Evolutionary conservation across 768 basidiomycete species (phyloP).

Genomic region (Auricularia sp.): DNA sequence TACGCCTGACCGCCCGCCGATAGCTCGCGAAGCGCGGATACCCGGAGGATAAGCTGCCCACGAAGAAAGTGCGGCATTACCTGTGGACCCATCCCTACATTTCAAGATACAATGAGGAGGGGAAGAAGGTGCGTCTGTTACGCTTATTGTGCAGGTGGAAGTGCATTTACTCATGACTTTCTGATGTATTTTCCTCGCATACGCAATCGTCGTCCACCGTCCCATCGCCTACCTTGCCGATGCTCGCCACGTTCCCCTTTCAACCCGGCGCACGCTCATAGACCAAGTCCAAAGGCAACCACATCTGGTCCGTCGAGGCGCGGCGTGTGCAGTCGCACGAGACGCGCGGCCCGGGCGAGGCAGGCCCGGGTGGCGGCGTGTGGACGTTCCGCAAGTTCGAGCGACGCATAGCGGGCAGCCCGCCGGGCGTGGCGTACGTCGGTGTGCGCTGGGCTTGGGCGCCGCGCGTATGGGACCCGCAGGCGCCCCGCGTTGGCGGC

Average conservation of each 20-base stretch:
- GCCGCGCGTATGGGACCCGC: slow-evolving; percentile 95
- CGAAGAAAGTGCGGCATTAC: slow-evolving; percentile 68
- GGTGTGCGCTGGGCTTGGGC: slow-evolving; percentile 67
- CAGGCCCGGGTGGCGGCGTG: slow-evolving; percentile 40
- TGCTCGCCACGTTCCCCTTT: no score
- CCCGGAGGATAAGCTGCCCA: slow-evolving; percentile 89
- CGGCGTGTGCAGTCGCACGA: slow-evolving; percentile 42
- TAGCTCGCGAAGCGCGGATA: slow-evolving; percentile 79
- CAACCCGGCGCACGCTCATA: no score
- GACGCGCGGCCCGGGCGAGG: slow-evolving; percentile 9
- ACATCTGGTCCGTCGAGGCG: slow-evolving; percentile 99
- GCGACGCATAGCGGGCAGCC: slow-evolving; percentile 76
- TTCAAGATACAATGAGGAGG: slow-evolving; percentile 80
- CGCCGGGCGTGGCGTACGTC: slow-evolving; percentile 59
- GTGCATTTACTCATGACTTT: no score
- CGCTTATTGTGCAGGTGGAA: neutral
- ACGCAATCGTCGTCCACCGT: no score
- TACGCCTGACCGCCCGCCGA: neutral
- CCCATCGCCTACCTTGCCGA: no score
- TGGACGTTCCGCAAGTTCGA: slow-evolving; percentile 88
- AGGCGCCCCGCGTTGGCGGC: slow-evolving; percentile 21
- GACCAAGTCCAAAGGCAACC: slow-evolving; percentile 85
- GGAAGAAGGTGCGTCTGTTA: slow-evolving; percentile 50
- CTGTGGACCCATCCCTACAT: no score
- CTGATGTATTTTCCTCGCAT: no score